Percentiles rank a stretch among this genome's conserved stretches.
These are phyloP conservation scores for Pichia gijzeniarum DNA, from an alignment of 805 yeast genomes.

Conservation along the genomic window DNA sequence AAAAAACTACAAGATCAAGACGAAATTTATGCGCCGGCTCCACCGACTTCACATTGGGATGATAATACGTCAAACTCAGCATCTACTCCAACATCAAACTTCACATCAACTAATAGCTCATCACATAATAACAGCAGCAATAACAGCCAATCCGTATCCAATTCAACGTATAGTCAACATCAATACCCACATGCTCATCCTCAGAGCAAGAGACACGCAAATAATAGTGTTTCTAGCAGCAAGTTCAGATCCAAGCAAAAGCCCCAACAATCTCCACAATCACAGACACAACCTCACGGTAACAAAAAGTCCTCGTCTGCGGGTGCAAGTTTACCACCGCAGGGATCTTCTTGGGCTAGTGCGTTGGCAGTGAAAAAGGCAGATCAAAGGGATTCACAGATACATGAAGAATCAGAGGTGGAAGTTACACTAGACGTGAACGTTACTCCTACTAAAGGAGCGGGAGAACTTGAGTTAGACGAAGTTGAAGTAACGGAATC, in stretches of 20 bases:
- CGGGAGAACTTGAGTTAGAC: conserved; percentile 4
- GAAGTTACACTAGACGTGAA: no score
- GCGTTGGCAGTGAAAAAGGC: background rate
- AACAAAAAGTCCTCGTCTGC: background rate
- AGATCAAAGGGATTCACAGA: background rate
- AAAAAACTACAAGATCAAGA: conserved; percentile 16
- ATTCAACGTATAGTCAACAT: conserved; percentile 3
- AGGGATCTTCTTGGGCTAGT: conserved; percentile 2
- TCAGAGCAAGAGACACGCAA: conserved; percentile 5
- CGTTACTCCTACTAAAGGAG: background rate
- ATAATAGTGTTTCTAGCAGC: conserved; percentile 3
- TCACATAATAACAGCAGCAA: background rate
- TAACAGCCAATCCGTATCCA: background rate
- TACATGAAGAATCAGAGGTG: conserved; percentile 1
- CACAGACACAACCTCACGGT: background rate
- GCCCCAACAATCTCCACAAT: background rate
- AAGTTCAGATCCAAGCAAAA: conserved; percentile 9
- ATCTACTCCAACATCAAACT: no score
- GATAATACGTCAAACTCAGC: conserved; percentile 2
- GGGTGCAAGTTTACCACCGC: background rate
- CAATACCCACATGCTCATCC: background rate
- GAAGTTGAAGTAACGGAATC: conserved; percentile 1
- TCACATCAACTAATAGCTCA: background rate
- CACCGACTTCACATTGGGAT: conserved; percentile 11
- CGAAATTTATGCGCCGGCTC: conserved; percentile 1